Evolutionary conservation across 208 protist species (phyloP).

Genomic region (Trypanosoma platydactyli): DNA sequence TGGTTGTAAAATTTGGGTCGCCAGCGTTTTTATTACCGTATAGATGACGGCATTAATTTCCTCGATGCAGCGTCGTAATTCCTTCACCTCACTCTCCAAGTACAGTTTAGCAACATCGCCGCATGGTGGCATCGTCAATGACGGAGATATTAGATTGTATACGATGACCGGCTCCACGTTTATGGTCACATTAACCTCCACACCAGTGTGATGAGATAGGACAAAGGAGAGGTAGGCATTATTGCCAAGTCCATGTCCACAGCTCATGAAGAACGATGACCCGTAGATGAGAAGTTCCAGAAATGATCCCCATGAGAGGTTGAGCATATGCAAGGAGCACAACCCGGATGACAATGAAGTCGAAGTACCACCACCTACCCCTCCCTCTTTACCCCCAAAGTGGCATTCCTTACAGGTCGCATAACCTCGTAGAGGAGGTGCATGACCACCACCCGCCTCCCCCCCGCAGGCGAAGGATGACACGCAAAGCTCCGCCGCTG

Average conservation of each 20-base stretch:
- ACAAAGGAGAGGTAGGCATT: conserved; percentile 18
- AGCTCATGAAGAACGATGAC: conserved; percentile 20
- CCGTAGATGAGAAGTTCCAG: conserved; percentile 62
- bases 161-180: conserved; percentile 26
- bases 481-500: neutral
- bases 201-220: conserved; percentile 10
- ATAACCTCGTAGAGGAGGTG: neutral
- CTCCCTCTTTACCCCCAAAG: neutral
- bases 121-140: conserved; percentile 12
- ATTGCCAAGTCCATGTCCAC: conserved; percentile 14
- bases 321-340: conserved; percentile 51
- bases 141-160: conserved; percentile 33
- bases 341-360: neutral
- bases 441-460: neutral
- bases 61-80: conserved; percentile 12
- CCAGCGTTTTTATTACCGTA: neutral
- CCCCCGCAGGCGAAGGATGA: neutral
- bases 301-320: conserved; percentile 61
- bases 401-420: conserved; percentile 17
- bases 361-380: too few species aligned
- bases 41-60: conserved; percentile 10
- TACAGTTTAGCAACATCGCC: conserved; percentile 18
- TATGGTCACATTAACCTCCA: conserved; percentile 33
- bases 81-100: conserved; percentile 21
- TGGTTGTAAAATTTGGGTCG: neutral